Conservation (phyloP, 805 yeast genomes). For the Isabelozyma pseudorhagii region DNA sequence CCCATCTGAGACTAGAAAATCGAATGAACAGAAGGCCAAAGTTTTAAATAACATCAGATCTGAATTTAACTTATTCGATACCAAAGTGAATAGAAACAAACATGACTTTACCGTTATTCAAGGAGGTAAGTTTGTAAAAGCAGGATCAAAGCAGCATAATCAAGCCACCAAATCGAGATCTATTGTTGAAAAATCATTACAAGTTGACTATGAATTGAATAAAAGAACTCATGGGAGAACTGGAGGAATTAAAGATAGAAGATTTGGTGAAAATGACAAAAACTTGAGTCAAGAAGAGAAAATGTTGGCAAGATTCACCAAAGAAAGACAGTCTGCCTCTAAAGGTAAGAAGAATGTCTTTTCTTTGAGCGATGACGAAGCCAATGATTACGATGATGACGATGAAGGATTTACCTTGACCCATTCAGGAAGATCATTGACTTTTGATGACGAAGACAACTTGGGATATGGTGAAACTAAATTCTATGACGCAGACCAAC, state of each 20-base stretch:
- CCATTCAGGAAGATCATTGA: conserved; percentile 71
- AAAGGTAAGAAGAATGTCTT: conserved; percentile 41
- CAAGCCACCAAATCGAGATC: conserved; percentile 30
- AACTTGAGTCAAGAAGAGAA: conserved; percentile 81
- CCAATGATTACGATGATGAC: conserved; percentile 47
- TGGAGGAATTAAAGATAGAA: conserved; percentile 79
- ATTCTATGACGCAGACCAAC: conserved; percentile 38
- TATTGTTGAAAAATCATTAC: conserved; percentile 39
- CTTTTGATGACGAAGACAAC: conserved; percentile 46
- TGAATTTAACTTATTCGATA: conserved; percentile 88
- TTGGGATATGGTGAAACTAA: conserved; percentile 21
- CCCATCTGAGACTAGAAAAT: conserved; percentile 66
- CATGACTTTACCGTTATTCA: conserved; percentile 44
- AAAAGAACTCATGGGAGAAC: conserved; percentile 62
- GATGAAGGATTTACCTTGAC: conserved; percentile 56
- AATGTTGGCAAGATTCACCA: conserved; percentile 92
- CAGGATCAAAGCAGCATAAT: conserved; percentile 37
- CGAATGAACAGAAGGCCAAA: conserved; percentile 55
- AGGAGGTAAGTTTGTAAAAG: conserved; percentile 42
- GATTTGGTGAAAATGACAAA: conserved; percentile 85
- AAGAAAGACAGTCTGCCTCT: conserved; percentile 71
- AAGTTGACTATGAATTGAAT: conserved; percentile 63
- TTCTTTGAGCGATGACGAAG: conserved; percentile 68
- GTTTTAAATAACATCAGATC: conserved; percentile 61
- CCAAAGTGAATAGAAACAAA: conserved; percentile 66